Evolutionary conservation across 257 asterid species (phyloP).

Genomic region (Jacaranda mimosifolia): DNA sequence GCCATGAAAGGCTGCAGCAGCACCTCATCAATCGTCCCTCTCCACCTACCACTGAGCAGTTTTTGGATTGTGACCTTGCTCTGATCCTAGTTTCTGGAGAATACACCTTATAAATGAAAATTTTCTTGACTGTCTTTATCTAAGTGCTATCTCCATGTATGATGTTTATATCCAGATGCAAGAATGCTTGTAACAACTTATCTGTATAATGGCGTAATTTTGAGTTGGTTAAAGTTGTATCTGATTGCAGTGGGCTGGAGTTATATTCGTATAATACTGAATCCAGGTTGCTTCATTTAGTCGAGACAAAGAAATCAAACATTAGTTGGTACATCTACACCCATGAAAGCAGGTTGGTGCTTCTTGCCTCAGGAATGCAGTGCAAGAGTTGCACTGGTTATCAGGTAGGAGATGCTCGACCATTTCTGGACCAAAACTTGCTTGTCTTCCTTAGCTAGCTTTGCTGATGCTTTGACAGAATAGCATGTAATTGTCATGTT

Average conservation of each 20-base stretch:
- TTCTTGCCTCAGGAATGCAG: constrained; percentile 93
- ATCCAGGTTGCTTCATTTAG: constrained; percentile 70
- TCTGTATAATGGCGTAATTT: constrained; percentile 13
- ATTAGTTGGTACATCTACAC: constrained; percentile 92
- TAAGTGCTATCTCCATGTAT: constrained; percentile 1
- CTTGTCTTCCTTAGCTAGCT: constrained; percentile 9
- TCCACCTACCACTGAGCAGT: neutral
- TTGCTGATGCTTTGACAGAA: constrained; percentile 23
- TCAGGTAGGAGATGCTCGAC: constrained; percentile 70
- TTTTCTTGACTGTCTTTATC: neutral
- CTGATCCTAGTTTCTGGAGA: constrained; percentile 4
- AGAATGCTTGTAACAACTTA: constrained; percentile 29
- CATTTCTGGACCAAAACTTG: constrained; percentile 25
- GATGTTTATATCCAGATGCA: constrained; percentile 31
- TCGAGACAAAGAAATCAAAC: constrained; percentile 73
- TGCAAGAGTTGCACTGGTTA: constrained; percentile 87
- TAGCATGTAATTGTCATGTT: constrained; percentile 5
- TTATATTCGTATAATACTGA: constrained; percentile 65
- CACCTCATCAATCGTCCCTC: neutral
- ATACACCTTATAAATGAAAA: constrained; percentile 21
- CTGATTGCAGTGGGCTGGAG: constrained; percentile 83
- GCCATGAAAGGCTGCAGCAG: neutral
- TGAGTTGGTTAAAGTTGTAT: constrained; percentile 39
- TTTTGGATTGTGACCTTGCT: neutral
- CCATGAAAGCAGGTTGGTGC: constrained; percentile 97